A percentile compares a stretch with the other conserved stretches of the same genome.
Evolutionary conservation across 2,329 filamentous ascomycete genomes (phyloP).

Genomic region (Ciborinia camelliae): DNA sequence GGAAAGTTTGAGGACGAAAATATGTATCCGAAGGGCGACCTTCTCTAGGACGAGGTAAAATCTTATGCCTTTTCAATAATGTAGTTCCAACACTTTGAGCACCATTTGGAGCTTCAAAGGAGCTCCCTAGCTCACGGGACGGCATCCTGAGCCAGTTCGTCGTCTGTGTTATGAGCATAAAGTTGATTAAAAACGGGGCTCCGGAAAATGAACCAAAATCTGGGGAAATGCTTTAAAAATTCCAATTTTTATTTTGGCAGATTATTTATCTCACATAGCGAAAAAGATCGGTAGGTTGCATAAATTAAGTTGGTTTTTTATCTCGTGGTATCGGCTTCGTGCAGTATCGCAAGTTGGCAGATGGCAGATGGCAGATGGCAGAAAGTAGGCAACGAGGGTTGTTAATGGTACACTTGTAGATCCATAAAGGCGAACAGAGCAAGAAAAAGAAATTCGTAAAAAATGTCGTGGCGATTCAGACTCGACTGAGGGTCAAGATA

Average conservation of each 20-base stretch:
- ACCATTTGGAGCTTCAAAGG: conserved; percentile 32
- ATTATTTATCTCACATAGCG: conserved; percentile 6
- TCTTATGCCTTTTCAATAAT: conserved; percentile 36
- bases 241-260: neutral
- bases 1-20: conserved; percentile 26
- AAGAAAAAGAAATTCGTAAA: conserved; percentile 16
- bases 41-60: conserved; percentile 36
- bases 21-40: conserved; percentile 22
- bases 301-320: neutral
- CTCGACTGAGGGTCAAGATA: neutral
- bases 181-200: conserved; percentile 18
- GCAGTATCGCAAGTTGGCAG: conserved; percentile 18
- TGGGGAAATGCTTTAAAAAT: conserved; percentile 6
- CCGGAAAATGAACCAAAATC: neutral
- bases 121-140: conserved; percentile 32
- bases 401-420: neutral
- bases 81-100: conserved; percentile 30
- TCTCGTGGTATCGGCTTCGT: conserved; percentile 16
- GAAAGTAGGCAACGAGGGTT: neutral
- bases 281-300: conserved; percentile 14
- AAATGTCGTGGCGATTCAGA: conserved; percentile 3
- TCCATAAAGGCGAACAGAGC: neutral
- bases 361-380: neutral
- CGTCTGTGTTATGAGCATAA: conserved; percentile 38
- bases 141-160: conserved; percentile 38